phyloP scores from a whole-genome alignment of 1,284 basidiomycete genomes.

The Papiliotrema fonsecae region DNA sequence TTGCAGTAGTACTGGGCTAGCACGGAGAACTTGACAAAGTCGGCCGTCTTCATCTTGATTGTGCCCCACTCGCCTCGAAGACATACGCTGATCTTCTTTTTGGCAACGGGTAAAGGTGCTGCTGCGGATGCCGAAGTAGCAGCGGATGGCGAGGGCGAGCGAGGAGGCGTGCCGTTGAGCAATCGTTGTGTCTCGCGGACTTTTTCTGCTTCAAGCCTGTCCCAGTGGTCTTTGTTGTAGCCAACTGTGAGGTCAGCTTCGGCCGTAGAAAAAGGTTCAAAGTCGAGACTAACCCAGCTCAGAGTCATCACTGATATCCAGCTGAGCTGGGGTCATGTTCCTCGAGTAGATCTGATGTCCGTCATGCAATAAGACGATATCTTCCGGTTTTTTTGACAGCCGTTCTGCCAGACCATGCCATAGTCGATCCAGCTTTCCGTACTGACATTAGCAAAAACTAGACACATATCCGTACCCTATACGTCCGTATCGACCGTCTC shows the following conservation, averaged over 20 bases:
- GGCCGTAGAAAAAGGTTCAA: background rate
- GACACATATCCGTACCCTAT: conserved; percentile 9
- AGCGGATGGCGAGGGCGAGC: background rate
- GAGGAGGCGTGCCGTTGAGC: background rate
- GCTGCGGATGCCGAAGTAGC: background rate
- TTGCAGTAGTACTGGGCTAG: conserved; percentile 3
- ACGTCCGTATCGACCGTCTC: conserved; percentile 13
- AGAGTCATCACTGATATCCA: conserved; percentile 20
- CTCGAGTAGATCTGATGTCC: conserved; percentile 15
- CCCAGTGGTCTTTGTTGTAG: conserved; percentile 26
- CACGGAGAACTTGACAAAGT: background rate
- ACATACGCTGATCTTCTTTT: conserved; percentile 4
- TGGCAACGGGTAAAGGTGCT: background rate
- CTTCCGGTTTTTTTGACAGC: conserved; percentile 16
- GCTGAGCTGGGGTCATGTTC: conserved; percentile 16
- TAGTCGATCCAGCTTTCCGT: conserved; percentile 15
- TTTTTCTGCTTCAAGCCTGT: conserved; percentile 14
- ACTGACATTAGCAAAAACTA: conserved; percentile 11
- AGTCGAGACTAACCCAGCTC: conserved; percentile 23
- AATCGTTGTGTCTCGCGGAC: background rate
- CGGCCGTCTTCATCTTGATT: conserved; percentile 1
- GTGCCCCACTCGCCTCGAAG: conserved; percentile 11
- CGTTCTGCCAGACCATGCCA: conserved; percentile 17
- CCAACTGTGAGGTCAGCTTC: conserved; percentile 16
- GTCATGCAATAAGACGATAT: conserved; percentile 29